Percentiles rank a stretch among this genome's conserved stretches.
These are phyloP conservation scores for Bruguiera hainesii DNA, from an alignment of 441 rosid species.

Conservation along the genomic window DNA sequence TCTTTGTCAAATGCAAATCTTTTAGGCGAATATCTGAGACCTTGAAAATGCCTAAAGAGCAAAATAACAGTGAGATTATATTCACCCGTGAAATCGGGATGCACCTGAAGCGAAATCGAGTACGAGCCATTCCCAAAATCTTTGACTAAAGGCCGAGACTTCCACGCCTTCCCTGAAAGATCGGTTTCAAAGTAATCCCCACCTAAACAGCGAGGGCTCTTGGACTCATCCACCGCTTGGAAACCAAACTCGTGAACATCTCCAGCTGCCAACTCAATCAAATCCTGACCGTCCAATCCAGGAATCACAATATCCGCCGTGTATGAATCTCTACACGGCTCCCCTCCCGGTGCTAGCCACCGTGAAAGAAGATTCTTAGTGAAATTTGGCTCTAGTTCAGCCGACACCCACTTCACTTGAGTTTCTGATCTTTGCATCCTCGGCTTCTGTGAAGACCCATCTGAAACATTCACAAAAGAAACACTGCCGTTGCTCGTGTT, in stretches of 20 bases:
- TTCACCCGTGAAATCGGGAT: conserved; percentile 81
- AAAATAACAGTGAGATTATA: conserved; percentile 68
- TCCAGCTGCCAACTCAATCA: conserved; percentile 58
- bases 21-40: conserved; percentile 61
- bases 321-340: conserved; percentile 52
- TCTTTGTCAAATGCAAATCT: conserved; percentile 54
- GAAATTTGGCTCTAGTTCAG: conserved; percentile 47
- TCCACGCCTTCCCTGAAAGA: conserved; percentile 86
- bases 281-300: conserved; percentile 48
- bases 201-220: conserved; percentile 54
- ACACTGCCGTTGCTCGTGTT: neutral
- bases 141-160: conserved; percentile 72
- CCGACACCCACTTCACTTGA: conserved; percentile 43
- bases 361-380: conserved; percentile 47
- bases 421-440: conserved; percentile 5
- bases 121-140: conserved; percentile 85
- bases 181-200: conserved; percentile 94
- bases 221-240: conserved; percentile 56
- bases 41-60: conserved; percentile 75
- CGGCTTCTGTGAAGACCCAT: conserved; percentile 8
- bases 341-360: conserved; percentile 70
- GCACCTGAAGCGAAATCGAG: conserved; percentile 69
- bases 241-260: conserved; percentile 60
- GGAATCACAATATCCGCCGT: conserved; percentile 57
- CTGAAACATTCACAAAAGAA: conserved; percentile 10